These are phyloP conservation scores for Venturia nashicola DNA, from an alignment of 2,329 filamentous ascomycete genomes.

Conservation along the genomic window DNA sequence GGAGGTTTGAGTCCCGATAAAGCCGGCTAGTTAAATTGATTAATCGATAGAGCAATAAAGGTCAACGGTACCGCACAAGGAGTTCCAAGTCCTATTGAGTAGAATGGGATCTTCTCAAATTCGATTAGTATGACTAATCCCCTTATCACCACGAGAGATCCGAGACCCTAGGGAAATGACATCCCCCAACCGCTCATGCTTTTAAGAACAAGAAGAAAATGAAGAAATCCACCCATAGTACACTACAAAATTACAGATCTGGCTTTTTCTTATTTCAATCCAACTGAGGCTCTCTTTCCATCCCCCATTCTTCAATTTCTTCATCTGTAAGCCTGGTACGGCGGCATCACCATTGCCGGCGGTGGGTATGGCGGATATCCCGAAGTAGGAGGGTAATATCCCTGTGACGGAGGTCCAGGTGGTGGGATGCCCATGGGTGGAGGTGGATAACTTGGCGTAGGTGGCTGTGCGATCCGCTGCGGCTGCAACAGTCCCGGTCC, in stretches of 20 bases:
- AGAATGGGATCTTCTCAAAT: background rate
- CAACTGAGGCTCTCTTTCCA: background rate
- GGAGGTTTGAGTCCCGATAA: no score
- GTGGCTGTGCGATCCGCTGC: background rate
- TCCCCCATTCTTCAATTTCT: background rate
- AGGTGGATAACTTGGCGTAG: background rate
- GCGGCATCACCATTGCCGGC: background rate
- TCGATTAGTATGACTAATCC: background rate
- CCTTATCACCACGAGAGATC: background rate
- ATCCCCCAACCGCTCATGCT: background rate
- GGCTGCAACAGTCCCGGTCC: constrained; percentile 5
- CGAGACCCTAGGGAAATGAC: background rate
- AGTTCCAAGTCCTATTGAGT: no score
- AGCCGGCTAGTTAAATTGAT: no score
- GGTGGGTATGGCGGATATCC: background rate
- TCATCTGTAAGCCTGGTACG: background rate
- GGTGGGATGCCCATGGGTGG: background rate
- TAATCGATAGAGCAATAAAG: no score
- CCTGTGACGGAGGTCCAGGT: background rate
- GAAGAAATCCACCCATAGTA: background rate
- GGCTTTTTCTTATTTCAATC: background rate
- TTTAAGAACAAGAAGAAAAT: background rate
- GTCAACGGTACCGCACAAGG: no score
- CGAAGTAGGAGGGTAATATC: background rate
- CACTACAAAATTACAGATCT: background rate